Evolutionary conservation across 2,329 filamentous ascomycete genomes (phyloP).

Genomic region (Colletotrichum tropicicola): DNA sequence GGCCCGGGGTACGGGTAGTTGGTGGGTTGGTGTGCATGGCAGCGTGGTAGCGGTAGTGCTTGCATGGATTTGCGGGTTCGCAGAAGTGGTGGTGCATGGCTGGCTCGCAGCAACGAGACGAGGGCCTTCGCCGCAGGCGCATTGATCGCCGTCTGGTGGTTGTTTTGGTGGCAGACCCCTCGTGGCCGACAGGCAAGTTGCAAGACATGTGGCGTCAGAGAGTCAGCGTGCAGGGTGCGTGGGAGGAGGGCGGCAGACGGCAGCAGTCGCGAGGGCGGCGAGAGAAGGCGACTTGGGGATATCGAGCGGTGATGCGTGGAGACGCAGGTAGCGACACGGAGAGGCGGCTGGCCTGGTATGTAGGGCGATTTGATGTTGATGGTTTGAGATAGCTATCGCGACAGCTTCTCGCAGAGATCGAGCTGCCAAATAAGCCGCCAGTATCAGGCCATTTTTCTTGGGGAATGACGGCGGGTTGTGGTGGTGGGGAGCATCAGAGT

Average conservation of each 20-base stretch:
- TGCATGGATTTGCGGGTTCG: conserved; percentile 6
- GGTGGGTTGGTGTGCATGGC: conserved; percentile 8
- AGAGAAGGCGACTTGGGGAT: too few relatives aligned
- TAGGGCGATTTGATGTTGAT: conserved; percentile 3
- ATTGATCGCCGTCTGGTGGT: conserved; percentile 16
- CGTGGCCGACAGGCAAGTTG: conserved; percentile 7
- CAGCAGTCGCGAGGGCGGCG: not conserved
- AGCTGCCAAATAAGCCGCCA: conserved; percentile 25
- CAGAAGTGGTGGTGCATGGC: not conserved
- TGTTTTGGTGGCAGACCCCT: not conserved
- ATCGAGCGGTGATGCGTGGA: too few relatives aligned
- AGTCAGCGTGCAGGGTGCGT: conserved; percentile 2
- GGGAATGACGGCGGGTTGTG: conserved; percentile 5
- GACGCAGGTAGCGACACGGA: too few relatives aligned
- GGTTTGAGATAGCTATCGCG: conserved; percentile 29
- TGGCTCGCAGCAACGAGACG: not conserved
- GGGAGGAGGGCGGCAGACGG: too few relatives aligned
- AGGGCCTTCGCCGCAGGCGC: conserved; percentile 2
- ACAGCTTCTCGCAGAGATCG: conserved; percentile 25
- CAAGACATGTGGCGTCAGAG: conserved; percentile 28
- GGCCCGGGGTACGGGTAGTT: not conserved
- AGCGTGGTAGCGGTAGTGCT: conserved; percentile 7
- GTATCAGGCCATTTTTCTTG: conserved; percentile 19
- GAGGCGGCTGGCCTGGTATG: not conserved
- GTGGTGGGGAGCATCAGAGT: conserved; percentile 11